phyloP scores from a whole-genome alignment of 2,329 filamentous ascomycete genomes.

The Pseudofabraea citricarpa region DNA sequence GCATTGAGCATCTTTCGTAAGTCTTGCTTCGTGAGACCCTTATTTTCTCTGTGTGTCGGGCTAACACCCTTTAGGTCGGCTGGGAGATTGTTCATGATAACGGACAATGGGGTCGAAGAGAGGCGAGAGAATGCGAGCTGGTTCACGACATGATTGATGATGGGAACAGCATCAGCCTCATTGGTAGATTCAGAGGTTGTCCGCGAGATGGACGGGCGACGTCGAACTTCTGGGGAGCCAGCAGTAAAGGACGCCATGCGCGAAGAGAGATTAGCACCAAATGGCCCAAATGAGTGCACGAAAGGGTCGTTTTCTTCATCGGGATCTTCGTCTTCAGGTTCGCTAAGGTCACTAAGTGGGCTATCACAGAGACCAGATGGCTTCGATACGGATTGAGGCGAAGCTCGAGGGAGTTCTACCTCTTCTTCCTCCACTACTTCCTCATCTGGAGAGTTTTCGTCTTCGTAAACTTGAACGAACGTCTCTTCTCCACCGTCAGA shows the following conservation, averaged over 20 bases:
- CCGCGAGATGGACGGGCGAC: slow-evolving; percentile 20
- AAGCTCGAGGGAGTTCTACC: slow-evolving; percentile 11
- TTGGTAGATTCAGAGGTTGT: slow-evolving; percentile 26
- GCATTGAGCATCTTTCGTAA: slow-evolving; percentile 69
- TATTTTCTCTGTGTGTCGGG: slow-evolving; percentile 28
- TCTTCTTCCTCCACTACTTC: slow-evolving; percentile 21
- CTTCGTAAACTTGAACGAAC: slow-evolving; percentile 70
- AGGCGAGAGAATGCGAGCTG: slow-evolving; percentile 93
- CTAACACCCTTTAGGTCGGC: slow-evolving; percentile 46
- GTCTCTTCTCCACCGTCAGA: slow-evolving; percentile 39
- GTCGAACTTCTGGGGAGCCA: slow-evolving; percentile 28
- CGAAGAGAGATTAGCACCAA: slow-evolving; percentile 78
- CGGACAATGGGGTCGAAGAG: slow-evolving; percentile 85
- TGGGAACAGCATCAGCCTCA: slow-evolving; percentile 33
- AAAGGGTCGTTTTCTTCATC: slow-evolving; percentile 95
- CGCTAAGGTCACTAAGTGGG: slow-evolving; percentile 50
- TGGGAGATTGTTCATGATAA: slow-evolving; percentile 83
- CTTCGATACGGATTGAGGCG: slow-evolving; percentile 21
- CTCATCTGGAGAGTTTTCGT: slow-evolving; percentile 53
- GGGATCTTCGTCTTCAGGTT: slow-evolving; percentile 60
- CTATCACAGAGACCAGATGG: slow-evolving; percentile 13
- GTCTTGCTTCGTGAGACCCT: slow-evolving; percentile 51
- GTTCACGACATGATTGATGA: slow-evolving; percentile 87
- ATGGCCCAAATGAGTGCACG: slow-evolving; percentile 87
- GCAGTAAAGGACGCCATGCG: slow-evolving; percentile 75